Base-by-base conservation (phyloP, 202 grass and related monocot genomes). In the Dendrocalamus latiflorus region DNA sequence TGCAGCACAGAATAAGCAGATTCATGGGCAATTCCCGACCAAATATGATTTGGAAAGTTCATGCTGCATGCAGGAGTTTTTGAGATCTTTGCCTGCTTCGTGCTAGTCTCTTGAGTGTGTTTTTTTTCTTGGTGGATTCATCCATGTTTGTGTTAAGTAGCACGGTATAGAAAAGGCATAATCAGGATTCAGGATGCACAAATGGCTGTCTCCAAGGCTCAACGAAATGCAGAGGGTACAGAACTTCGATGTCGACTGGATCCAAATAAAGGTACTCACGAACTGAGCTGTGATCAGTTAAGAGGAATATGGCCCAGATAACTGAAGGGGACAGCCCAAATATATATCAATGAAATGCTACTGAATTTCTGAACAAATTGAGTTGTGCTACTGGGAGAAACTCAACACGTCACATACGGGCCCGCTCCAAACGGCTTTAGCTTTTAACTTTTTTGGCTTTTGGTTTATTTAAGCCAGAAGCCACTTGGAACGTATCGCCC, bases 271-370 rank as follows among this genome's bases (percentile, higher is more conserved):
- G 36, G 70, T 72, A 44, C 66, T 20, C 16, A 30, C 30, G 55
- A 11, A 5, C 55, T 84, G 75, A 64, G 17, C 83, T 65, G 44
- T 24, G 44, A 13, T 80, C 84, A 65, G 48, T 80, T 56, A 86
- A 64, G 84, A 56, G 13, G 47, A 61, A 62, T 18, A 33, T 88
- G 86, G 60, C 68, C 76, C 81, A 65, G 22, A 65, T 80, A 74
- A 84, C 60, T 67, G 48, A 58, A 83, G 7, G 26, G 37, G 33
- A 4, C 33, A 33, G 33, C 3, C 33, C 33, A 33, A 33, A 33
- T 4, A 33, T 33, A 33, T 33, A 33, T 33, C 33, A 1, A 77
- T 44, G 3, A 70, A 53, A 62, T 82, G 65, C 33, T 70, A 28
- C 33, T 53, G 63, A 53, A 48, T 41, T 75, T 58, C 42, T 70